Base-by-base conservation (phyloP, 176 grass and related monocot species). In the Cocos nucifera region DNA sequence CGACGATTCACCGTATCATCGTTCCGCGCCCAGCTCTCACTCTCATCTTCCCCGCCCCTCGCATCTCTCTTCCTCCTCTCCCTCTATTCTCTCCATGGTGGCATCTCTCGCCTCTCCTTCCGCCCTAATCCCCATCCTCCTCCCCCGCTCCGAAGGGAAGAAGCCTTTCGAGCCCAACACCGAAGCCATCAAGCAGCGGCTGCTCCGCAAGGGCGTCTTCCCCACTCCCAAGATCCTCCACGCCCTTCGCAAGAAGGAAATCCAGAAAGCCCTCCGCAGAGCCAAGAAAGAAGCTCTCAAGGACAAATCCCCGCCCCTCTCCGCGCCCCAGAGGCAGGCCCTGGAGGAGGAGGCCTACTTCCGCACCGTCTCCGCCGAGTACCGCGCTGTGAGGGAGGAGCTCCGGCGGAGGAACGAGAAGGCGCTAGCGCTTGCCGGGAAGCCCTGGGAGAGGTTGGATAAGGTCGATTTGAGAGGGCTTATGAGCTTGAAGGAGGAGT, bases 221-320 rank as follows among this genome's bases (percentile, higher is more conserved):
- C 57, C 86, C 51, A 96, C 80, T 18, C 91, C 91, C 57, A 96
- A 87, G 75, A 85, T 87, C 54, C 86, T 96, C 49, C 91, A 90
- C 65, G 73, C 61, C 71, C 75, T 90, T 65, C 86, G 77, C 75
- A 90, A 85, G 86, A 96, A 96, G 67, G 91, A 96, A 30, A 71
- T 86, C 48, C 86, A 56, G 28, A 96, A 87, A 72, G 72, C 72
- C 56, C 80, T 90, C 71, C 91, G 91, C 68, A 78, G 78, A 9
- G 54, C 77, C 0, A 85, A 80, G 72, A 96, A 96, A 56, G 63
- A 79, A 44, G 63, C 68, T 49, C 53, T 80, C 16, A 57, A 57
- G 16, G 76, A 71, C 1, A 51, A 84, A 6, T 57, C 77, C 0
- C 56, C 19, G 9, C 59, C 71, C 5, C 62, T 61, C 17, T 49